A percentile compares a stretch with the other conserved stretches of the same genome.
Conservation (phyloP, 148 eudicot genomes). For the Fagopyrum tataricum region DNA sequence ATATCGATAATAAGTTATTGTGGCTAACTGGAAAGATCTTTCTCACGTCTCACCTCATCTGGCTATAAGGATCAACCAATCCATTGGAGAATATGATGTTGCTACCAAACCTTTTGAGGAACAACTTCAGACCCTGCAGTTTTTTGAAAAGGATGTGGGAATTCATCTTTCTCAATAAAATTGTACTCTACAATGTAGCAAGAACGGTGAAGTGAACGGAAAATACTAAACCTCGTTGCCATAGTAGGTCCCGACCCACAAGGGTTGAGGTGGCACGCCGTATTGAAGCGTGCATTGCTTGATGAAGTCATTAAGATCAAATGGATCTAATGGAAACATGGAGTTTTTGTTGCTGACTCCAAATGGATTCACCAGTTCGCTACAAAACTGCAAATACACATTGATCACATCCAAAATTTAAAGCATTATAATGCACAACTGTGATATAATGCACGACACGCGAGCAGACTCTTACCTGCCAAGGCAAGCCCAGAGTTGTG, state of each 20-base stretch:
- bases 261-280: background rate
- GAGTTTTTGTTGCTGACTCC: background rate
- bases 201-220: background rate
- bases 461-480: background rate
- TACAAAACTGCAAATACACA: constrained; percentile 1
- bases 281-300: constrained; percentile 8
- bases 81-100: constrained; percentile 29
- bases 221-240: background rate
- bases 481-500: background rate
- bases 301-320: background rate
- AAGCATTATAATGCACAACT: background rate
- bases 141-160: background rate
- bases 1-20: background rate
- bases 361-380: background rate
- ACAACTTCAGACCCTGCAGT: constrained; percentile 22
- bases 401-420: no score
- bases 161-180: background rate
- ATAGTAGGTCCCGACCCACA: background rate
- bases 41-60: constrained; percentile 16
- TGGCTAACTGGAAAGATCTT: background rate
- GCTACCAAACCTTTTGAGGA: constrained; percentile 21
- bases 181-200: background rate
- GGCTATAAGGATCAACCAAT: constrained; percentile 25
- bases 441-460: no score
- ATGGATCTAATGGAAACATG: background rate